Evolutionary conservation across 2,329 filamentous ascomycete species (phyloP).

Genomic region (Akanthomyces uredinophilus): DNA sequence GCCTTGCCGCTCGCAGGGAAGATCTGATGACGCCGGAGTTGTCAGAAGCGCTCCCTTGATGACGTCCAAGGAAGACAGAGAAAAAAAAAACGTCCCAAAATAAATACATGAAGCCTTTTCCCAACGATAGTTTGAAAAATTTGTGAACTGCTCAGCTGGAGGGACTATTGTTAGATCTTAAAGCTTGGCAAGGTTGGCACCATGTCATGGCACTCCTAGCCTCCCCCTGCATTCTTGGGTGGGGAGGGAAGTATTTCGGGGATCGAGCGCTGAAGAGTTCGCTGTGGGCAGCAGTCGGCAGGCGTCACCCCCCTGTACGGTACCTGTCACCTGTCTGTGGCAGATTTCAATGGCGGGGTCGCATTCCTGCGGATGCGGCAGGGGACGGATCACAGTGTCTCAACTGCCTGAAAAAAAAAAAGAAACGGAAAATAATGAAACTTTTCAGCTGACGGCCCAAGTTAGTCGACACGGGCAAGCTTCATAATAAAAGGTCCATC

Average conservation of each 20-base stretch:
- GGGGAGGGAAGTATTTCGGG: neutral
- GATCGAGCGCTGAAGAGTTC: too few species aligned
- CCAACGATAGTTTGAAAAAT: neutral
- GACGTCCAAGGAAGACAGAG: neutral
- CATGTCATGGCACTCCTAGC: neutral
- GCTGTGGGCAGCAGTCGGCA: neutral
- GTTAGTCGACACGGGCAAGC: neutral
- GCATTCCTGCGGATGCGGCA: neutral
- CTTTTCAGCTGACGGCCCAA: neutral
- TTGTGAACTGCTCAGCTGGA: neutral
- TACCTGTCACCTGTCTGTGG: too few species aligned
- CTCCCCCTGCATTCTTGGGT: neutral
- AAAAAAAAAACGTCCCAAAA: neutral
- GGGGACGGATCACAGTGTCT: too few species aligned
- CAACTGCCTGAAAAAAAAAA: neutral
- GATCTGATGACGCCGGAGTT: neutral
- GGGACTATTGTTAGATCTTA: neutral
- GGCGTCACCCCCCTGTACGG: neutral
- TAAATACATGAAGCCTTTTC: neutral
- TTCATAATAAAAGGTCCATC: neutral
- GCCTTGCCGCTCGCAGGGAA: neutral
- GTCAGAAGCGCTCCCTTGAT: neutral
- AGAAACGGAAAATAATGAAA: neutral
- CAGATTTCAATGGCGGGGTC: neutral
- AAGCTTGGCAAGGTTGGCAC: neutral